phyloP scores from a whole-genome alignment of 2,329 filamentous ascomycete species.

The Paraphoma chrysanthemicola region DNA sequence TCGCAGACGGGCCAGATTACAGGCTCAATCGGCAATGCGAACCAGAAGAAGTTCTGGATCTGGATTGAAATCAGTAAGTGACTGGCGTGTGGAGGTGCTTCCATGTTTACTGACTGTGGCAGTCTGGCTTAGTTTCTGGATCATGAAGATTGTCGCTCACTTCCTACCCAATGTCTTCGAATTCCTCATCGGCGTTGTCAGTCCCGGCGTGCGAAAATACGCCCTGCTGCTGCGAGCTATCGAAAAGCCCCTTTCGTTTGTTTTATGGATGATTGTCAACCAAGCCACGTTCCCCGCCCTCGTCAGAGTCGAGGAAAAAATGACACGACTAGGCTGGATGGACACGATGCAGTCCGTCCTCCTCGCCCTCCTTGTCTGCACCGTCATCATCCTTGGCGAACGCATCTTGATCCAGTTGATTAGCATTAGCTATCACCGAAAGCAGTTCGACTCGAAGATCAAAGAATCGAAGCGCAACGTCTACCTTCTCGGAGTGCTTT shows the following conservation, averaged over 20 bases:
- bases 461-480: slow-evolving; percentile 89
- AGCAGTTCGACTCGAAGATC: slow-evolving; percentile 82
- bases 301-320: slow-evolving; percentile 18
- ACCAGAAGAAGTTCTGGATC: slow-evolving; percentile 67
- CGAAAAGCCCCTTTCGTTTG: slow-evolving; percentile 67
- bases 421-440: slow-evolving; percentile 83
- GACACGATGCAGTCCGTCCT: slow-evolving; percentile 68
- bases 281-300: slow-evolving; percentile 65
- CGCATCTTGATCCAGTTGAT: slow-evolving; percentile 82
- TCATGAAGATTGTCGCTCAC: slow-evolving; percentile 65
- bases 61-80: slow-evolving; percentile 66
- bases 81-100: neutral
- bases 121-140: slow-evolving; percentile 70
- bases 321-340: slow-evolving; percentile 54
- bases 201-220: slow-evolving; percentile 70
- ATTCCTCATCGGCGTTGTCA: slow-evolving; percentile 67
- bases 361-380: slow-evolving; percentile 70
- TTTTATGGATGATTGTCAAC: slow-evolving; percentile 66
- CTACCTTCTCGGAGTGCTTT: slow-evolving; percentile 80
- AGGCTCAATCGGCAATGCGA: slow-evolving; percentile 61
- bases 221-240: slow-evolving; percentile 63
- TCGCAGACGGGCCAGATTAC: slow-evolving; percentile 56
- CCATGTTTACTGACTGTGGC: slow-evolving; percentile 8
- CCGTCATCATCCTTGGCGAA: slow-evolving; percentile 76
- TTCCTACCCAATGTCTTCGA: slow-evolving; percentile 67